Conservation (phyloP, 1,284 basidiomycete species). For the Ustilago nuda region DNA sequence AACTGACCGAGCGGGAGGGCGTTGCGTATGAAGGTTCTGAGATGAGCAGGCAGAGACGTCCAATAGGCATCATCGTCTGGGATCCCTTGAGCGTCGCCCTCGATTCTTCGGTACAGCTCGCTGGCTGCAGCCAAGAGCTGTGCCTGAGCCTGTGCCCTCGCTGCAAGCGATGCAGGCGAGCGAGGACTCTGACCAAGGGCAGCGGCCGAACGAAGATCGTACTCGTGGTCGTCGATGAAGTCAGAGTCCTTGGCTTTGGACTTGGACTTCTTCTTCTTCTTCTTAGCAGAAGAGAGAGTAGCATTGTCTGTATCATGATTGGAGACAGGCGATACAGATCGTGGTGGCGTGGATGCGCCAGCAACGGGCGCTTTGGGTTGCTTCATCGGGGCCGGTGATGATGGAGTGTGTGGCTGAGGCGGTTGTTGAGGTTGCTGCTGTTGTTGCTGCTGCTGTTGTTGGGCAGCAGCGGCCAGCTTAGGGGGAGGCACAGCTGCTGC, state of each 20-base stretch:
- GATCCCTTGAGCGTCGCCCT: slow-evolving; percentile 65
- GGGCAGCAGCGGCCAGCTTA: slow-evolving; percentile 49
- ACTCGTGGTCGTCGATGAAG: slow-evolving; percentile 43
- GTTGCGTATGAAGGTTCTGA: slow-evolving; percentile 74
- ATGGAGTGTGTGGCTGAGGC: slow-evolving; percentile 28
- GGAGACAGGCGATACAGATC: slow-evolving; percentile 39
- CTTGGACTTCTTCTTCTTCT: slow-evolving; percentile 66
- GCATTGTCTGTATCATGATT: slow-evolving; percentile 38
- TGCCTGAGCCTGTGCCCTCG: slow-evolving; percentile 65
- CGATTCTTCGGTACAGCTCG: slow-evolving; percentile 68
- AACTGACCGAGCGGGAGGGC: slow-evolving; percentile 72
- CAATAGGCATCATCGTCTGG: slow-evolving; percentile 74
- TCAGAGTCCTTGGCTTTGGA: slow-evolving; percentile 54
- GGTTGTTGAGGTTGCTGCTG: slow-evolving; percentile 11
- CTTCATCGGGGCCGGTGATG: slow-evolving; percentile 29
- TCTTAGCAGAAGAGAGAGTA: slow-evolving; percentile 49
- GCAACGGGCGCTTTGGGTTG: slow-evolving; percentile 27
- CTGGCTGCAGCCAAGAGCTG: slow-evolving; percentile 67
- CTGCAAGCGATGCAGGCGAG: slow-evolving; percentile 50
- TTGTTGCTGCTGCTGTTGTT: slow-evolving; percentile 38
- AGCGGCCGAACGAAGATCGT: slow-evolving; percentile 44
- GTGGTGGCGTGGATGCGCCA: slow-evolving; percentile 43
- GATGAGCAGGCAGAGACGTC: slow-evolving; percentile 74
- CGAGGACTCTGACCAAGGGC: slow-evolving; percentile 42
- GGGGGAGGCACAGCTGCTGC: slow-evolving; percentile 40